phyloP scores from a whole-genome alignment of 1,139 yeast species.

The Petasospora fabianii region DNA sequence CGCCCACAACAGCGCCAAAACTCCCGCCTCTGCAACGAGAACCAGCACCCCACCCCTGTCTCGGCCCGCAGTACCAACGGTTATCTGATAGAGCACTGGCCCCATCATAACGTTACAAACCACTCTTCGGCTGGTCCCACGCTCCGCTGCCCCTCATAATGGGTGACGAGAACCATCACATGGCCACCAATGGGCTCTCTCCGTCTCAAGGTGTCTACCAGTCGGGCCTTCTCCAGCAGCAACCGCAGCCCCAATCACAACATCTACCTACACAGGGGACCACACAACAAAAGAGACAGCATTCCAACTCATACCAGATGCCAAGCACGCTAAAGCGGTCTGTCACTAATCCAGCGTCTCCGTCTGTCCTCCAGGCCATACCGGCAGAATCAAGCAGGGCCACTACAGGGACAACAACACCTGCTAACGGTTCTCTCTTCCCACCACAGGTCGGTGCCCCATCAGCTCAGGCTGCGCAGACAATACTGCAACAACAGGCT shows the following conservation, averaged over 20 bases:
- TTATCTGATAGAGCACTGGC: no score
- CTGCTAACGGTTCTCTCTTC: constrained; percentile 9
- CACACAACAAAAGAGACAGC: constrained; percentile 27
- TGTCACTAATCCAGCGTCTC: constrained; percentile 17
- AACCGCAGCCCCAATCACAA: constrained; percentile 1
- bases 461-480: constrained; percentile 5
- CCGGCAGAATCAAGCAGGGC: constrained; percentile 17
- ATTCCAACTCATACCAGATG: constrained; percentile 28
- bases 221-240: neutral
- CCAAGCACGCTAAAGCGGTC: constrained; percentile 25
- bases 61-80: no score
- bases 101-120: neutral
- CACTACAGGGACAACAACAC: constrained; percentile 19
- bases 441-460: constrained; percentile 5
- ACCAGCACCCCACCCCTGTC: no score
- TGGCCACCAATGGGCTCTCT: constrained; percentile 1
- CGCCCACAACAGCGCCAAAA: no score
- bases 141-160: no score
- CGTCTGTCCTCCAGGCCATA: constrained; percentile 7
- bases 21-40: no score
- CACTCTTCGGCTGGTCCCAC: neutral
- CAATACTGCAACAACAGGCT: constrained; percentile 5
- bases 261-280: neutral
- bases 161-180: neutral
- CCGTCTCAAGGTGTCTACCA: no score